phyloP scores from a whole-genome alignment of 2,329 filamentous ascomycete genomes.

The Nannizzia gypsea region DNA sequence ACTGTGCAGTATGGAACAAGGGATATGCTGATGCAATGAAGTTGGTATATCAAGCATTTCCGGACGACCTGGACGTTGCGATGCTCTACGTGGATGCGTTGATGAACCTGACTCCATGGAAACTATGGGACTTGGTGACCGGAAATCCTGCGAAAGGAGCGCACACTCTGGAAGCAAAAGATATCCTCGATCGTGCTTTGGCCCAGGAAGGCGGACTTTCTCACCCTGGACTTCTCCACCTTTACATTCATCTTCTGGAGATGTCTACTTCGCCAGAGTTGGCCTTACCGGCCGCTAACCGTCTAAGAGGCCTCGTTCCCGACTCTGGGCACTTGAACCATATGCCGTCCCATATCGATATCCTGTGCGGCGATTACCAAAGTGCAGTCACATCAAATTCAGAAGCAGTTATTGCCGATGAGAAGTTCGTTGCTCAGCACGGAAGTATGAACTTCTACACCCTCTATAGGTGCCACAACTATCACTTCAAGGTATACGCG shows the following conservation, averaged over 20 bases:
- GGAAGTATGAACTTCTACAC: constrained; percentile 61
- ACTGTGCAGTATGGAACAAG: constrained; percentile 46
- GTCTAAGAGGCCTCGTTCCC: constrained; percentile 52
- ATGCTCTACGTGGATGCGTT: constrained; percentile 52
- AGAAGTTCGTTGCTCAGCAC: constrained; percentile 48
- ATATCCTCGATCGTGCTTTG: constrained; percentile 49
- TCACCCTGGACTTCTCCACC: constrained; percentile 60
- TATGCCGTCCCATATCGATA: constrained; percentile 68
- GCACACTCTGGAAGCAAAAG: constrained; percentile 47
- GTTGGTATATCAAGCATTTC: constrained; percentile 41
- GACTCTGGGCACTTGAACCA: constrained; percentile 61
- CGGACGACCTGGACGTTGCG: constrained; percentile 51
- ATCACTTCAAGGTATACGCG: constrained; percentile 63
- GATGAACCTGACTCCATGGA: constrained; percentile 56
- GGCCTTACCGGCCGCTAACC: constrained; percentile 50
- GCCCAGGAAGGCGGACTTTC: constrained; percentile 35
- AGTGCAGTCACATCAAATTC: constrained; percentile 55
- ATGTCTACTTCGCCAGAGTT: constrained; percentile 57
- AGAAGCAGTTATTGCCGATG: constrained; percentile 55
- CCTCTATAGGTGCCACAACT: constrained; percentile 62
- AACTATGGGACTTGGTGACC: constrained; percentile 50
- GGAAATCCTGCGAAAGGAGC: constrained; percentile 45
- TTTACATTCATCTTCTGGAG: constrained; percentile 69
- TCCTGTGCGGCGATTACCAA: constrained; percentile 59
- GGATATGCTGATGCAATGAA: constrained; percentile 53